Base-by-base conservation (phyloP, 371 early-diverging fungal genomes). In the Funneliformis caledonium region DNA sequence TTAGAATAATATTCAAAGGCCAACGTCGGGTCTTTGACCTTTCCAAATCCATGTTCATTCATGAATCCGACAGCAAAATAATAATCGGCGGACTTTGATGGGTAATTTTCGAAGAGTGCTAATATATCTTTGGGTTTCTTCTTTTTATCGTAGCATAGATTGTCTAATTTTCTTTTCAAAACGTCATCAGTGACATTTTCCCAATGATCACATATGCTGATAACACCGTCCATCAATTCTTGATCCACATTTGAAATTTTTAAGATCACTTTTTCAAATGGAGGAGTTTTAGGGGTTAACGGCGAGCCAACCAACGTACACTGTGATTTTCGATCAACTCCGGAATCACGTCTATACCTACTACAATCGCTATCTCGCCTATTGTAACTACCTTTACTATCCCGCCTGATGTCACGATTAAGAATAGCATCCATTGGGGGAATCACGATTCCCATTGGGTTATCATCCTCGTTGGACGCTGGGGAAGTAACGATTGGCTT, bases 1-100 rank as follows among this genome's bases (percentile, higher is more conserved):
- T 67, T 78, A 22, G n/a, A 3, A 78, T 78, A 78, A 68, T 31
- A 22, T 7, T 47, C 19, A 42, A 78, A 78, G 7, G 68, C 65
- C 14, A 68, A 14, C 9, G 33, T 42, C 4, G 50, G 31, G 33
- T 78, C 68, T 37, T 47, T 22, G 7, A n/a, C 14, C 50, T 67
- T 68, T 26, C 78, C 78, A 37, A 78, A 43, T 9, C 10, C 68
- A 65, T 67, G 52, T 47, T 78, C 78, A 19, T 8, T 78, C 45
- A 78, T 48, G 42, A 67, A 78, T 42, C 78, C 78, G 14, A 68
- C 26, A 31, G 45, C 43, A 60, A 68, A 78, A 52, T 78, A 78
- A 33, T n/a, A 42, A 45, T 78, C 52, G 12, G 56, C n/a, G 12
- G 69, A 7, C 11, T 33, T 42, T 14, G 68, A 31, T 78, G 50